These are phyloP conservation scores for Colletotrichum noveboracense DNA, from an alignment of 2,329 filamentous ascomycete species.

Conservation along the genomic window DNA sequence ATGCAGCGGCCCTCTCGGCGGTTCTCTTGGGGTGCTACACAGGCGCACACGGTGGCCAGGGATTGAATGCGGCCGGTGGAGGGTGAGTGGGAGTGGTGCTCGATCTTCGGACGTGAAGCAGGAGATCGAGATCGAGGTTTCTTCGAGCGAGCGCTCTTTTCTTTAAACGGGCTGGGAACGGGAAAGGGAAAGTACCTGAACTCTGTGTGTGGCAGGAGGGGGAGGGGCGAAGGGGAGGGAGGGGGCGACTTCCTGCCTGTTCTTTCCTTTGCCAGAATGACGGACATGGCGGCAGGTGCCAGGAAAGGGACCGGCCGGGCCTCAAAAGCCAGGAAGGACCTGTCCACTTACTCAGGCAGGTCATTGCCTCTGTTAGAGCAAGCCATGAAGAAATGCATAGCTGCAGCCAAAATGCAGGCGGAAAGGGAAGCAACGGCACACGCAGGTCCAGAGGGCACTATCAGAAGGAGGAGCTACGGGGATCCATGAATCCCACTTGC, in stretches of 20 bases:
- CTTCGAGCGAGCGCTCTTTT: background rate
- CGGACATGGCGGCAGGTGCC: background rate
- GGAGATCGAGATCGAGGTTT: constrained; percentile 15
- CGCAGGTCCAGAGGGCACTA: background rate
- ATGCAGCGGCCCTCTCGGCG: background rate
- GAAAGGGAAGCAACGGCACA: background rate
- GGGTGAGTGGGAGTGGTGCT: background rate
- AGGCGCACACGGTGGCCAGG: background rate
- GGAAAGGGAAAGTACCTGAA: background rate
- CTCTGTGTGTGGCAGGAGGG: background rate
- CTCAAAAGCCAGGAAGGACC: background rate
- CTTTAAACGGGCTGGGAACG: background rate
- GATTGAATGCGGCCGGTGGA: background rate
- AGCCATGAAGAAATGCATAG: background rate
- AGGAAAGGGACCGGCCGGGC: background rate
- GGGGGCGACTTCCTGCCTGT: background rate
- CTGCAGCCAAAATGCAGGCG: background rate
- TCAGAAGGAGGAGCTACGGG: background rate
- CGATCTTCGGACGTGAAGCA: constrained; percentile 2
- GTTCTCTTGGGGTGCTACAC: background rate
- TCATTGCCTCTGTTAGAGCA: background rate
- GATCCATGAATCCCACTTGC: background rate
- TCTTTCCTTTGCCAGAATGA: background rate
- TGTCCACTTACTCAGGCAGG: background rate
- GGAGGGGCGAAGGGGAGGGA: background rate